A percentile compares a stretch with the other conserved stretches of the same genome.
These are phyloP conservation scores for Penicillium brasilianum DNA, from an alignment of 2,329 filamentous ascomycete species.

Conservation along the genomic window DNA sequence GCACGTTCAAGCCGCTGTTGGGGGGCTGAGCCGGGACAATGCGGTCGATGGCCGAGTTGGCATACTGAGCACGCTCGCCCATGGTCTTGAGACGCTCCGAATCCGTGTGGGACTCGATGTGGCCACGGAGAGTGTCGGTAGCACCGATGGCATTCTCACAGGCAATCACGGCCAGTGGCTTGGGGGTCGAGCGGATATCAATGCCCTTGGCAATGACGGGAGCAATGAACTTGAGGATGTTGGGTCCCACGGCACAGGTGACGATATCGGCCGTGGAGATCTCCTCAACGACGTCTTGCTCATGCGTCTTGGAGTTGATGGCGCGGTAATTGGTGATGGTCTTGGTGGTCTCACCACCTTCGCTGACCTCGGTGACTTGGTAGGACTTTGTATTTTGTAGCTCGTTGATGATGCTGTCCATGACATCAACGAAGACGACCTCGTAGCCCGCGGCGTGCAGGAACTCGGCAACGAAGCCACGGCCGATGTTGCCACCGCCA, in stretches of 20 bases:
- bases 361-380: conserved; percentile 89
- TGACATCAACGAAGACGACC: conserved; percentile 94
- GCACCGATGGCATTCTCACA: conserved; percentile 98
- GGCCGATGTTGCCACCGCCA: conserved; percentile 84
- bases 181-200: conserved; percentile 68
- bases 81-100: conserved; percentile 70
- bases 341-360: conserved; percentile 78
- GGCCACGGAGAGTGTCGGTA: conserved; percentile 81
- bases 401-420: conserved; percentile 77
- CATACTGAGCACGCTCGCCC: conserved; percentile 79
- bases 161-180: conserved; percentile 87
- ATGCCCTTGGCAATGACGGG: conserved; percentile 95
- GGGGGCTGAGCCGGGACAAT: conserved; percentile 91
- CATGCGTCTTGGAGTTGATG: conserved; percentile 89
- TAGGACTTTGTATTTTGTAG: conserved; percentile 79
- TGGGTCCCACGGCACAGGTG: conserved; percentile 95
- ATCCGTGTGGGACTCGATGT: conserved; percentile 80
- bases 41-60: conserved; percentile 97
- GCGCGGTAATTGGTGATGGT: conserved; percentile 94
- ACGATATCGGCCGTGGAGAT: conserved; percentile 88
- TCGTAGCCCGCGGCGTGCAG: conserved; percentile 94
- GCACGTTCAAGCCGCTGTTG: conserved; percentile 82
- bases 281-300: conserved; percentile 79
- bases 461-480: conserved; percentile 88
- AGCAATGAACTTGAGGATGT: conserved; percentile 94